These are phyloP conservation scores for Phaffia tasmanica DNA, from an alignment of 768 basidiomycete species.

Conservation along the genomic window DNA sequence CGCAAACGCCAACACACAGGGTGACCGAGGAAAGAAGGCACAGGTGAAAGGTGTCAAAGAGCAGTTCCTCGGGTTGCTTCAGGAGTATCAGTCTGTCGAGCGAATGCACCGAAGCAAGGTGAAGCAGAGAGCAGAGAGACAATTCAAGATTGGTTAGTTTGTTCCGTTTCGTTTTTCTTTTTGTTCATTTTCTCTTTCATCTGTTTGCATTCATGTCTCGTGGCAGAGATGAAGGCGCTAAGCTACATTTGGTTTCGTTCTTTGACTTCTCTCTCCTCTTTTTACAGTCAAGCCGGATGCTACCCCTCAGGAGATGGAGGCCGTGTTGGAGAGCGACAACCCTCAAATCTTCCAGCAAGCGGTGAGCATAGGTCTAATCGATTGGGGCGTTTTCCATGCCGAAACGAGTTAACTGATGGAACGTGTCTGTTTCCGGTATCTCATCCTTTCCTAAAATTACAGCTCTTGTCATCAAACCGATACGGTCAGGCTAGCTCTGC, in stretches of 20 bases:
- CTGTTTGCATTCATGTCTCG: too few species aligned
- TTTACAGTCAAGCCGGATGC: conserved; percentile 61
- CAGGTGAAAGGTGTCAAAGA: conserved; percentile 41
- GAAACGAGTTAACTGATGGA: not conserved
- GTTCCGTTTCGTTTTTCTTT: too few species aligned
- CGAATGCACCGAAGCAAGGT: conserved; percentile 56
- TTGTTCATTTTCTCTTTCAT: too few species aligned
- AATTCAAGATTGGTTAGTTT: conserved; percentile 55
- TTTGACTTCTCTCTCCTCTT: conserved; percentile 25
- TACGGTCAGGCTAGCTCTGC: conserved; percentile 72
- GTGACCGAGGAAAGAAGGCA: conserved; percentile 34
- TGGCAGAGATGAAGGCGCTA: too few species aligned
- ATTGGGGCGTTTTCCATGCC: not conserved
- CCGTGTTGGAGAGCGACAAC: conserved; percentile 57
- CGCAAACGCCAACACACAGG: conserved; percentile 31
- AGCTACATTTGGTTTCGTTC: too few species aligned
- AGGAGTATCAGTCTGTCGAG: conserved; percentile 49
- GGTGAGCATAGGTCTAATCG: conserved; percentile 28
- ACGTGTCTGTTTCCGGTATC: not conserved
- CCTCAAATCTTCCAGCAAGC: conserved; percentile 61
- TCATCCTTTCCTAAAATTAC: not conserved
- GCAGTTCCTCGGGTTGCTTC: conserved; percentile 40
- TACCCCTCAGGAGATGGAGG: conserved; percentile 63
- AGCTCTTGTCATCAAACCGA: conserved; percentile 67
- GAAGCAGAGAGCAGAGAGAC: conserved; percentile 58